Evolutionary conservation across 225 moss, liverwort and hornwort species (phyloP).

Genomic region (Asterella californica): DNA sequence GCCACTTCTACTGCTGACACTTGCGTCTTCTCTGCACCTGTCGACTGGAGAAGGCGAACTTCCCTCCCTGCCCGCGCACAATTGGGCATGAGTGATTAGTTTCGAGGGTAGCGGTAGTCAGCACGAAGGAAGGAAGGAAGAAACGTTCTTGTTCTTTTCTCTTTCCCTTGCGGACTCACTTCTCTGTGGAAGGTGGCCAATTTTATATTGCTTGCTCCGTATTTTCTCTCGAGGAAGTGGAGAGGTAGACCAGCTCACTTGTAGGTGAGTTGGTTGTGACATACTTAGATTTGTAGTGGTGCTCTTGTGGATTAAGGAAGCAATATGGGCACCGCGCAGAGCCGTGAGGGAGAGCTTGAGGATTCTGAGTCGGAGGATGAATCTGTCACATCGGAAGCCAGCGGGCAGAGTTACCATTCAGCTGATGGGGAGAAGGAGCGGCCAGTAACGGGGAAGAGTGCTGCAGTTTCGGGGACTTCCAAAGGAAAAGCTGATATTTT

Average conservation of each 20-base stretch:
- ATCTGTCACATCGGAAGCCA: conserved; percentile 48
- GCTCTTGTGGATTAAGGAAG: background rate
- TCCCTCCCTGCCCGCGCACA: background rate
- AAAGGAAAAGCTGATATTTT: conserved; percentile 63
- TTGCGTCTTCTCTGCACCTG: background rate
- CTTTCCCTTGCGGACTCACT: background rate
- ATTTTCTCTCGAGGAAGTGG: background rate
- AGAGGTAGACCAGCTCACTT: no score
- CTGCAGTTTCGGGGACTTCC: conserved; percentile 27
- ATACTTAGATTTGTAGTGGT: background rate
- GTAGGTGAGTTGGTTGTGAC: background rate
- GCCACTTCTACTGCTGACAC: background rate
- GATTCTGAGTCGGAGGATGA: conserved; percentile 71
- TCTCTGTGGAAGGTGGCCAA: background rate
- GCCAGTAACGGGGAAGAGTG: conserved; percentile 24
- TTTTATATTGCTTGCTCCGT: background rate
- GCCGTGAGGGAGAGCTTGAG: conserved; percentile 68
- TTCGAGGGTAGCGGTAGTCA: background rate
- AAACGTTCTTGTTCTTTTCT: background rate
- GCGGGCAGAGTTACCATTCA: conserved; percentile 73
- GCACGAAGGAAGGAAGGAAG: background rate
- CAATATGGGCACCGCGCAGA: conserved; percentile 80
- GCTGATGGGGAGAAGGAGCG: conserved; percentile 46
- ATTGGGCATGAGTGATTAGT: background rate
- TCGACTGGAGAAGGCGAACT: background rate